phyloP scores from a whole-genome alignment of 148 eudicot genomes.

The Tetragonia tetragonoides region DNA sequence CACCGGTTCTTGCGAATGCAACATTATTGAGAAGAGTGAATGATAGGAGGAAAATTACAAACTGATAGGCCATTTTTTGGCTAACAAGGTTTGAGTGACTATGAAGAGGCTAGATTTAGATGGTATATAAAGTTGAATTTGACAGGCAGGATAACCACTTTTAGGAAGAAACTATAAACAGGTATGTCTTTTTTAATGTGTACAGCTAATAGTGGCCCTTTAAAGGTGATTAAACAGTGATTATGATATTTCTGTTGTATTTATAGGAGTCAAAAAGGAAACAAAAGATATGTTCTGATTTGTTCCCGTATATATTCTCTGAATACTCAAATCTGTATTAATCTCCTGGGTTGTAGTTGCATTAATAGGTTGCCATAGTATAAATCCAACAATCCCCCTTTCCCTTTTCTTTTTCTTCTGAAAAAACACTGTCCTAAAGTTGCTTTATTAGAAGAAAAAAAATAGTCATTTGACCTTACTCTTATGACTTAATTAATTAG shows the following conservation, averaged over 20 bases:
- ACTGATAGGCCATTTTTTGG: conserved; percentile 20
- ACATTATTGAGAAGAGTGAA: neutral
- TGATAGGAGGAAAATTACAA: conserved; percentile 15
- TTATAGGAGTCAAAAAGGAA: neutral
- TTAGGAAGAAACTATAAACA: neutral
- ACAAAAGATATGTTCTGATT: conserved; percentile 15
- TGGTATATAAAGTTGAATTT: conserved; percentile 12
- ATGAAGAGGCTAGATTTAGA: neutral
- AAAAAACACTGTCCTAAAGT: neutral
- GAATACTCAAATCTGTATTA: neutral
- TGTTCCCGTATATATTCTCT: neutral
- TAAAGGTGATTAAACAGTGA: conserved; percentile 3
- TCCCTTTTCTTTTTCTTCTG: too few relatives aligned
- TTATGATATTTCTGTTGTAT: neutral
- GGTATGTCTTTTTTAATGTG: neutral
- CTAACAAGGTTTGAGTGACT: conserved; percentile 6
- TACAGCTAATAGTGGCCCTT: neutral
- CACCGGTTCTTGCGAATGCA: conserved; percentile 12
- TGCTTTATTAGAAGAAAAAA: neutral
- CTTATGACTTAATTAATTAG: neutral
- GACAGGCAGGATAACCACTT: conserved; percentile 11
- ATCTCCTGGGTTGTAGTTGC: neutral
- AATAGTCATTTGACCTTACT: neutral
- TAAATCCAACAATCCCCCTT: neutral
- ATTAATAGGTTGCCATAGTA: neutral